A percentile compares a stretch with the other conserved stretches of the same genome.
Conservation (phyloP, 2,329 filamentous ascomycete species). For the Calcarisporium arbuscula region DNA sequence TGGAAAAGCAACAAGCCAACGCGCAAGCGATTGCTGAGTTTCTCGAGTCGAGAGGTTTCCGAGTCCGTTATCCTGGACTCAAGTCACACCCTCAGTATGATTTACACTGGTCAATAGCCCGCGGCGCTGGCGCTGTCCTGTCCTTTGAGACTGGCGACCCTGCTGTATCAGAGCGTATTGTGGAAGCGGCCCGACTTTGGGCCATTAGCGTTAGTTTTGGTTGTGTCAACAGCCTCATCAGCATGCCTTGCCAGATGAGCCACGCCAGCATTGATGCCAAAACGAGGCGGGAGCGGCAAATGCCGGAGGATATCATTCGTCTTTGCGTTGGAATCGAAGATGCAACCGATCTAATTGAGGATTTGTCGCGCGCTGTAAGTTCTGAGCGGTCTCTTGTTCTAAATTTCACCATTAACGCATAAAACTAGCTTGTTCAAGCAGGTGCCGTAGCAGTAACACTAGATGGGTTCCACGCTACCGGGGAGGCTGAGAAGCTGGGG, state of each 20-base stretch:
- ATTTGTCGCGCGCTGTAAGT: slow-evolving; percentile 83
- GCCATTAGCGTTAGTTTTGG: slow-evolving; percentile 96
- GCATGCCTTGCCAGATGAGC: slow-evolving; percentile 99
- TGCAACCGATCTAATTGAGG: slow-evolving; percentile 82
- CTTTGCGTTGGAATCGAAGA: slow-evolving; percentile 97
- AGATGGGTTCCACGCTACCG: slow-evolving; percentile 68
- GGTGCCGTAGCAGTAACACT: slow-evolving; percentile 83
- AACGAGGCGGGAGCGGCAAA: slow-evolving; percentile 77
- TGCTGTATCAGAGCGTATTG: slow-evolving; percentile 79
- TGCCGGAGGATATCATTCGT: slow-evolving; percentile 95
- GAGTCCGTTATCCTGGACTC: slow-evolving; percentile 88
- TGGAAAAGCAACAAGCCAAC: slow-evolving; percentile 97
- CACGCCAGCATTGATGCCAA: slow-evolving; percentile 97
- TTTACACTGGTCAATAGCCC: slow-evolving; percentile 90
- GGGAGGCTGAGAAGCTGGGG: slow-evolving; percentile 25
- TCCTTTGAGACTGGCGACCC: slow-evolving; percentile 94
- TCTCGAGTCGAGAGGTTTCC: slow-evolving; percentile 85
- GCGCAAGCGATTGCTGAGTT: slow-evolving; percentile 88
- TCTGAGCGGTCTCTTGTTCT: not conserved
- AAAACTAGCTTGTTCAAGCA: slow-evolving; percentile 81
- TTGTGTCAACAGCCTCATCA: slow-evolving; percentile 96
- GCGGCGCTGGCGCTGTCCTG: slow-evolving; percentile 87
- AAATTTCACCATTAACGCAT: slow-evolving; percentile 16
- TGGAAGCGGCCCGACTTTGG: slow-evolving; percentile 86
- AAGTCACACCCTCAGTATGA: slow-evolving; percentile 96